Conservation (phyloP, 371 early-diverging fungal species). For the Neoconidiobolus thromboides region DNA sequence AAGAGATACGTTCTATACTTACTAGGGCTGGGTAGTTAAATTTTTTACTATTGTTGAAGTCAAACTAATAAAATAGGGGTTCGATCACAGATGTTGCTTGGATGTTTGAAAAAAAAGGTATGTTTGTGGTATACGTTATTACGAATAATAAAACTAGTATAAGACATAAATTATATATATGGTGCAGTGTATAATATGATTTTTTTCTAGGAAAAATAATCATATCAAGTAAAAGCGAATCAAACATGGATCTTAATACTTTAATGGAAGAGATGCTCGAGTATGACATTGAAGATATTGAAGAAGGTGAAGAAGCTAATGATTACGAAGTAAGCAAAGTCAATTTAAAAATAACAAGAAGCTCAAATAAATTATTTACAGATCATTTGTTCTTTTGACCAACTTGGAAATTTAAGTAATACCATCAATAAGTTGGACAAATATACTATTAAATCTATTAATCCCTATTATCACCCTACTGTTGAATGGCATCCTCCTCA, state of each 20-base stretch:
- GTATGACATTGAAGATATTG: conserved; percentile 36
- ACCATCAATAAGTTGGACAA: neutral
- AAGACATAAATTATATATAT: neutral
- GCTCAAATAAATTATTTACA: neutral
- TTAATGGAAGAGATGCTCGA: conserved; percentile 35
- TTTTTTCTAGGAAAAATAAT: neutral
- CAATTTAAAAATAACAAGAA: neutral
- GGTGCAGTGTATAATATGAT: neutral
- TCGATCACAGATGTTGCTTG: conserved; percentile 33
- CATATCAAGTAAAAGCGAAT: neutral
- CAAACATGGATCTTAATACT: conserved; percentile 13
- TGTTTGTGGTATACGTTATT: neutral
- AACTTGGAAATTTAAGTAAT: neutral
- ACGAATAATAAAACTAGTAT: neutral
- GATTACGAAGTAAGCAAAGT: neutral
- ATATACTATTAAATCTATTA: conserved; percentile 8
- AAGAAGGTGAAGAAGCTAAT: conserved; percentile 15
- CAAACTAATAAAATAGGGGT: conserved; percentile 16
- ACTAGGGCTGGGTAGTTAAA: conserved; percentile 22
- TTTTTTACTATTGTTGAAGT: neutral
- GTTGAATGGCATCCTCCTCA: conserved; percentile 19
- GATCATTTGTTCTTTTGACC: conserved; percentile 1
- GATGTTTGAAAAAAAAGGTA: conserved; percentile 34
- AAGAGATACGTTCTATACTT: conserved; percentile 39
- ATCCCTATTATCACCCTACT: conserved; percentile 15